Evolutionary conservation across 305 asterid genomes (phyloP).

Genomic region (Fraxinus xanthoxyloides): DNA sequence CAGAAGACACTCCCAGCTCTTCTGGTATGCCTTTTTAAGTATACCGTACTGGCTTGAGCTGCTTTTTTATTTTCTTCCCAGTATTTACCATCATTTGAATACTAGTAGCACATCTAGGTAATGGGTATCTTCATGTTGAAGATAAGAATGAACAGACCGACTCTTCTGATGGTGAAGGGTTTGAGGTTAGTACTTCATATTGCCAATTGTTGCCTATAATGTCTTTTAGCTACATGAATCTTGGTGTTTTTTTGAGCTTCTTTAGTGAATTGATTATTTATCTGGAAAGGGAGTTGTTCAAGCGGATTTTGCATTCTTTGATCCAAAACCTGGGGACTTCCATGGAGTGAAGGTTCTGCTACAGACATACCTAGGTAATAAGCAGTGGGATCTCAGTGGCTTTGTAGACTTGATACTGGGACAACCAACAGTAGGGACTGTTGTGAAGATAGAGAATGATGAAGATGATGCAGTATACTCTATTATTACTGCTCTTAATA

Average conservation of each 20-base stretch:
- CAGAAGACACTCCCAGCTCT: slow-evolving; percentile 29
- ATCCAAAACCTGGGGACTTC: slow-evolving; percentile 80
- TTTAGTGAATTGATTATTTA: slow-evolving; percentile 11
- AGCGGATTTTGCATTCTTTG: slow-evolving; percentile 87
- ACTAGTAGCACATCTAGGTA: slow-evolving; percentile 28
- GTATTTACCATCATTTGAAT: slow-evolving; percentile 8
- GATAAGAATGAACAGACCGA: slow-evolving; percentile 30
- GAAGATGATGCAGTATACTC: slow-evolving; percentile 84
- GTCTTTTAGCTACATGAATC: not conserved
- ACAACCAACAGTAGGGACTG: slow-evolving; percentile 88
- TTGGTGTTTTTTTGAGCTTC: not conserved
- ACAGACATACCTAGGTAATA: slow-evolving; percentile 66
- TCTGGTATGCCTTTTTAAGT: slow-evolving; percentile 38
- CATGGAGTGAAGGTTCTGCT: slow-evolving; percentile 88
- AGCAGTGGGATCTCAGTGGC: slow-evolving; percentile 81
- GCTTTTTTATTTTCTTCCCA: not conserved
- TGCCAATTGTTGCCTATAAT: slow-evolving; percentile 4
- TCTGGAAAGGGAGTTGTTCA: slow-evolving; percentile 66
- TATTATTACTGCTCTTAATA: slow-evolving; percentile 61
- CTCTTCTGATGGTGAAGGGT: slow-evolving; percentile 66
- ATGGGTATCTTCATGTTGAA: slow-evolving; percentile 29
- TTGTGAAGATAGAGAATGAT: slow-evolving; percentile 74
- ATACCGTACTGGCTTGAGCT: slow-evolving; percentile 13
- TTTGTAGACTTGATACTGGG: slow-evolving; percentile 82
- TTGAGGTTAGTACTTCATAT: slow-evolving; percentile 47